phyloP scores from a whole-genome alignment of 345 rosid species.

The Draba incana region DNA sequence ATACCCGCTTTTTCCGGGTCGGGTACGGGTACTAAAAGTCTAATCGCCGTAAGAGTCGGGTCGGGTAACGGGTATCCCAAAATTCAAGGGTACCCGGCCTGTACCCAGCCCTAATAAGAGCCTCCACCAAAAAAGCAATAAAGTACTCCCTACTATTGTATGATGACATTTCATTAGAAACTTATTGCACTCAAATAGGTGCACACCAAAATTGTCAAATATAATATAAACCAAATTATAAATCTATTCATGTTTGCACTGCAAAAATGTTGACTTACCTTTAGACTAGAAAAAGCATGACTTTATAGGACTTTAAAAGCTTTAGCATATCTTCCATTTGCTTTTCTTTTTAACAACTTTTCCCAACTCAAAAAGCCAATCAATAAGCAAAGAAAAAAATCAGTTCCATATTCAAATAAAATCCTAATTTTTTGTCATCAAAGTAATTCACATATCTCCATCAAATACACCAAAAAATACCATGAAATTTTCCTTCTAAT shows the following conservation, averaged over 20 bases:
- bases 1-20: too few species aligned
- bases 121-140: slow-evolving; percentile 23
- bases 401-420: too few species aligned
- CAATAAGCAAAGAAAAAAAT: not conserved
- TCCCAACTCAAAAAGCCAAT: slow-evolving; percentile 34
- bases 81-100: too few species aligned
- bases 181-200: slow-evolving; percentile 9
- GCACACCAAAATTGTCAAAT: not conserved
- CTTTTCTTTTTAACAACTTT: slow-evolving; percentile 33
- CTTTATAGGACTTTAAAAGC: slow-evolving; percentile 21
- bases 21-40: too few species aligned
- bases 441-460: slow-evolving; percentile 22
- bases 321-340: slow-evolving; percentile 34
- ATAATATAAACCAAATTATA: too few species aligned
- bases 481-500: not conserved
- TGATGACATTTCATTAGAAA: slow-evolving; percentile 27
- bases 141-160: slow-evolving; percentile 4
- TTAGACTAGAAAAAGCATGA: slow-evolving; percentile 22
- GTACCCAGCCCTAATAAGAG: too few species aligned
- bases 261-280: slow-evolving; percentile 23
- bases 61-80: too few species aligned
- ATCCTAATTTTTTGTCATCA: slow-evolving; percentile 17
- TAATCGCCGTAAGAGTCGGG: too few species aligned
- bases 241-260: not conserved
- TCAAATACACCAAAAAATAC: slow-evolving; percentile 10